Percentiles rank a stretch among this genome's conserved stretches.
phyloP scores from a whole-genome alignment of 257 asterid species.

The Fraxinus americana region DNA sequence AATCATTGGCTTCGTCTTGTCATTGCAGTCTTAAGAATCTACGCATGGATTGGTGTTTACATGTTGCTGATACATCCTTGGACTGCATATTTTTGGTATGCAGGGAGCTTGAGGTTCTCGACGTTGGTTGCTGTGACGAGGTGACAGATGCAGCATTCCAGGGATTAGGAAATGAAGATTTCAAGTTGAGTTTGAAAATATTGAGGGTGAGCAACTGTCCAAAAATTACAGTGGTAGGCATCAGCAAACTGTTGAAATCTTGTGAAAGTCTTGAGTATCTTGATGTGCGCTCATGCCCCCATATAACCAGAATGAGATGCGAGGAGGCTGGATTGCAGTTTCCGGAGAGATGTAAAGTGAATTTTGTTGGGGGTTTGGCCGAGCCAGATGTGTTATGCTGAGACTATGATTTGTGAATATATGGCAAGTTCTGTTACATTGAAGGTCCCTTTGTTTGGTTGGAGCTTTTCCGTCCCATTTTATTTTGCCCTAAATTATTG shows the following conservation, averaged over 20 bases:
- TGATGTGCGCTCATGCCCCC: constrained; percentile 87
- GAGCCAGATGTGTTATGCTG: constrained; percentile 73
- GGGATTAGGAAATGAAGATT: constrained; percentile 51
- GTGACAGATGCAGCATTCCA: constrained; percentile 78
- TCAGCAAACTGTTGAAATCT: constrained; percentile 57
- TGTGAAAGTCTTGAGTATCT: constrained; percentile 73
- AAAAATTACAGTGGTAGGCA: constrained; percentile 71
- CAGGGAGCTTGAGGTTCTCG: constrained; percentile 80
- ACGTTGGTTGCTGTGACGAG: constrained; percentile 91
- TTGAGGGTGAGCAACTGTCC: constrained; percentile 81
- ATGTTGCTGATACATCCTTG: constrained; percentile 63
- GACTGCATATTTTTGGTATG: constrained; percentile 57
- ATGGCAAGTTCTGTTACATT: background rate
- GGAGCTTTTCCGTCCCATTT: background rate
- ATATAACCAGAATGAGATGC: constrained; percentile 61
- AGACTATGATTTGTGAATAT: constrained; percentile 9
- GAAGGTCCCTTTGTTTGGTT: background rate
- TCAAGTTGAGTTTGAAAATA: constrained; percentile 54
- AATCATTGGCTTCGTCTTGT: constrained; percentile 64
- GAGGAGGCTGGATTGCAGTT: constrained; percentile 75
- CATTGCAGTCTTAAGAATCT: constrained; percentile 60
- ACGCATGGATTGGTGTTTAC: constrained; percentile 96
- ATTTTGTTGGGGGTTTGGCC: constrained; percentile 68
- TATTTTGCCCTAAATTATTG: background rate
- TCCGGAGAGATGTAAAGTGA: constrained; percentile 70